Evolutionary conservation across 768 basidiomycete species (phyloP), one percentile per base, ranked within the genome.

Genomic region (Tulasnella sp.): DNA sequence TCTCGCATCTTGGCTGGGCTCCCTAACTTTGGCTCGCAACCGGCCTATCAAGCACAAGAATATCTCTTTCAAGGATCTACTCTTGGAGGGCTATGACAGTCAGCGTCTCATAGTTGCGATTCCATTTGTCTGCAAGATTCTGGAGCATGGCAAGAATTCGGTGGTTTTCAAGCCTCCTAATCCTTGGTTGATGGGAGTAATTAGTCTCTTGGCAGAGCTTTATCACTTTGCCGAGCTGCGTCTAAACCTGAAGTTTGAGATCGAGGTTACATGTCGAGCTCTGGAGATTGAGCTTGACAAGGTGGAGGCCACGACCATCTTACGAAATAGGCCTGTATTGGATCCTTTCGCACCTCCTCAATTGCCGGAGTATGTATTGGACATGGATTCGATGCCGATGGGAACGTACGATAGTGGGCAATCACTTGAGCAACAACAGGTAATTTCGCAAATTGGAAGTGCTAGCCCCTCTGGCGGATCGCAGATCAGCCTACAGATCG

Each of bases 151-250:
- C 56, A 75, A 81, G 42, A 80, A 82, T 61, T 98, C 93, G 28
- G 81, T 72, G 57, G 85, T 98, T 24, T 99, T 99, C 77, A 83
- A 76, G 60, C 84, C 90, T 16, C 95, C 95, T 22, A 99, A 96
- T 64, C 95, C 95, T 1, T 99, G 95, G 95, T 68, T 99, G 44
- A 92, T 96, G 83, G 92, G 86, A 0, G 86, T 99, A 56, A 72
- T 98, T 59, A 79, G 83, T 57, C 72, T 98, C 37, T 76, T 98
- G 39, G 86, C 80, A 37, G 95, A 99, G 64, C 75, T 99, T n/a
- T 98, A 99, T 65, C 87, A 92, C 63, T 92, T 83, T 60, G 93
- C 90, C 4, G 92, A 98, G 59, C 73, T 98, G 55, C 93, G 93
- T 67, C 71, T 98, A 49, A 95, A 96, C 63, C 75, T 91, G 63